These are phyloP conservation scores for Peronospora belbahrii DNA, from an alignment of 352 stramenopile species.

Conservation along the genomic window DNA sequence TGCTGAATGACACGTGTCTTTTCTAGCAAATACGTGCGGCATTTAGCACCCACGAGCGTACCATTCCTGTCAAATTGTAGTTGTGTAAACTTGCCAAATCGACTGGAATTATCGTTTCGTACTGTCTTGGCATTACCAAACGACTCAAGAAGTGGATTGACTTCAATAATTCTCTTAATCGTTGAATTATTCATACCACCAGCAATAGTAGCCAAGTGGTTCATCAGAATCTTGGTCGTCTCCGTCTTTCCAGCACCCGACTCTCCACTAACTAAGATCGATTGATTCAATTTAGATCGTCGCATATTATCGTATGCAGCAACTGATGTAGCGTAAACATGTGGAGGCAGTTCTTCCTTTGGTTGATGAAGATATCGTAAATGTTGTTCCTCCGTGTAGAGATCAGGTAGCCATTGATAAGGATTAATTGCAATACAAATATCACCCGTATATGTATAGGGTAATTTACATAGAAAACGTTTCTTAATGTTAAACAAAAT, in stretches of 20 bases:
- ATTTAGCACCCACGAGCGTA: slow-evolving; percentile 88
- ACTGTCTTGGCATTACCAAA: slow-evolving; percentile 98
- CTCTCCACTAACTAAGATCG: slow-evolving; percentile 81
- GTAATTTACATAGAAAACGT: slow-evolving; percentile 74
- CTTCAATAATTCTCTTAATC: slow-evolving; percentile 94
- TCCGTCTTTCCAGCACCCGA: slow-evolving; percentile 91
- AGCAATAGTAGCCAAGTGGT: slow-evolving; percentile 75
- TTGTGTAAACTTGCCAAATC: slow-evolving; percentile 97
- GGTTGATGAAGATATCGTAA: slow-evolving; percentile 65
- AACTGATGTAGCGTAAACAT: slow-evolving; percentile 75
- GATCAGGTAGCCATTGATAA: slow-evolving; percentile 88
- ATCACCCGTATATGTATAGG: slow-evolving; percentile 96
- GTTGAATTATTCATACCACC: slow-evolving; percentile 86
- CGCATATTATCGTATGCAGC: slow-evolving; percentile 77
- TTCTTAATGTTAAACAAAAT: slow-evolving; percentile 87
- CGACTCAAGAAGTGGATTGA: slow-evolving; percentile 96
- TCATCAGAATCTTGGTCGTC: slow-evolving; percentile 91
- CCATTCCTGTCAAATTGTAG: slow-evolving; percentile 86
- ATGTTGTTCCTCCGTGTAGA: slow-evolving; percentile 80
- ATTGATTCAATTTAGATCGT: slow-evolving; percentile 65
- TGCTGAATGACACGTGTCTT: slow-evolving; percentile 95
- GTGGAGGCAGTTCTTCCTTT: slow-evolving; percentile 69
- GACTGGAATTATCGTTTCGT: slow-evolving; percentile 94
- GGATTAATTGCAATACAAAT: slow-evolving; percentile 97
- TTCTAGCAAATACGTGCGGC: slow-evolving; percentile 94